Percentiles rank a stretch among this genome's conserved stretches.
phyloP scores from a whole-genome alignment of 1,284 basidiomycete species.

The Ganoderma resinaceum region DNA sequence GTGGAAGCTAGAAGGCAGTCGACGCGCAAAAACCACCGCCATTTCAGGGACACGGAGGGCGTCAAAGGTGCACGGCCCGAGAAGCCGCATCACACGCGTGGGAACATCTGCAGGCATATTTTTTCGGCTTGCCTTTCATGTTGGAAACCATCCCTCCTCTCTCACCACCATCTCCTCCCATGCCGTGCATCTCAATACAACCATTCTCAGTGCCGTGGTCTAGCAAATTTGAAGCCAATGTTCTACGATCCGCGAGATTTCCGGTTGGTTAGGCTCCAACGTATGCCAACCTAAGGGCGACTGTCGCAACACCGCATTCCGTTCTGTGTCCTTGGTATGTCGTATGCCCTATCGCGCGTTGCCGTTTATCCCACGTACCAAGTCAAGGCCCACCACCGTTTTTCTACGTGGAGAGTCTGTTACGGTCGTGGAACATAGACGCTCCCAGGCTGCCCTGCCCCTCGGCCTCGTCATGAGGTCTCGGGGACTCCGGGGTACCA shows the following conservation, averaged over 20 bases:
- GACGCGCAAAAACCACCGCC: neutral
- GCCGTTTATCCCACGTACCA: conserved; percentile 52
- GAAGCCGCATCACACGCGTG: conserved; percentile 6
- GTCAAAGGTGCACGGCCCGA: conserved; percentile 2
- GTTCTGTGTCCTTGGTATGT: neutral
- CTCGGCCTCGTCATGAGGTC: conserved; percentile 37
- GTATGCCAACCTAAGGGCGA: neutral
- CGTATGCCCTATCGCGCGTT: neutral
- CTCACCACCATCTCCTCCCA: neutral
- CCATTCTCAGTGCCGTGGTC: neutral
- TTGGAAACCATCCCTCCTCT: neutral
- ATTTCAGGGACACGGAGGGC: neutral
- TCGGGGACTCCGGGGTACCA: conserved; percentile 49
- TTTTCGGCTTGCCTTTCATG: neutral
- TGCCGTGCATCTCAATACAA: neutral
- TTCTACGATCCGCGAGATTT: neutral
- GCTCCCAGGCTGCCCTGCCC: conserved; percentile 30
- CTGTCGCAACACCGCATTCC: neutral
- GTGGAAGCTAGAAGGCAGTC: neutral
- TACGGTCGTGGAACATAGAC: conserved; percentile 46
- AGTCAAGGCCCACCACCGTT: conserved; percentile 41
- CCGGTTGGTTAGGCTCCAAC: neutral
- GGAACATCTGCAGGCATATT: neutral
- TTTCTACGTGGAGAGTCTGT: conserved; percentile 48
- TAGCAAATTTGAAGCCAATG: neutral